A percentile compares a stretch with the other conserved stretches of the same genome.
These are phyloP conservation scores for Candida ortonii DNA, from an alignment of 805 yeast species.

Conservation along the genomic window DNA sequence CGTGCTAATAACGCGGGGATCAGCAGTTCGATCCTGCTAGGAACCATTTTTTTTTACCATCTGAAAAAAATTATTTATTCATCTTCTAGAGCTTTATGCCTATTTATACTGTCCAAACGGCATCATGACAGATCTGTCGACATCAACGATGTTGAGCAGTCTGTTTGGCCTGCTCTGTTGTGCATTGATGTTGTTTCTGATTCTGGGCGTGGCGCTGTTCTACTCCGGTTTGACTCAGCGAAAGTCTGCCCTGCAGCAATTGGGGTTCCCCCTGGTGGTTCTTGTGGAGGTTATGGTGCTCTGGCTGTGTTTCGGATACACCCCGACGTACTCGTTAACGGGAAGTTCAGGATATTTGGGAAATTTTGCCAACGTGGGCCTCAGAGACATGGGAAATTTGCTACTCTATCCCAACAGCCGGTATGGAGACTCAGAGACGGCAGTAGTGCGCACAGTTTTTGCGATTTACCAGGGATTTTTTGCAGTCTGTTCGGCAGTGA, in stretches of 20 bases:
- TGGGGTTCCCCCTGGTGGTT: conserved; percentile 69
- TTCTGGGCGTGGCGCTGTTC: conserved; percentile 83
- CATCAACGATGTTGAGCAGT: conserved; percentile 12
- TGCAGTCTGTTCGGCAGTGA: conserved; percentile 76
- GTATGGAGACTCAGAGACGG: conserved; percentile 7
- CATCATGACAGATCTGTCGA: not conserved
- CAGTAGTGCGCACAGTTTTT: conserved; percentile 61
- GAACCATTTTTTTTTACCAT: conserved; percentile 48
- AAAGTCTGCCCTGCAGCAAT: conserved; percentile 73
- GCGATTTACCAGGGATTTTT: conserved; percentile 82
- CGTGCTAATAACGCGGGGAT: conserved; percentile 51
- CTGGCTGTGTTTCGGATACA: conserved; percentile 93
- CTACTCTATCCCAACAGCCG: conserved; percentile 13
- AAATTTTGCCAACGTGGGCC: conserved; percentile 70
- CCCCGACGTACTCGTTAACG: conserved; percentile 74
- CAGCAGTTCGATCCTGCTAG: conserved; percentile 88
- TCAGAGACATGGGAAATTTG: conserved; percentile 46
- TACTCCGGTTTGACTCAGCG: conserved; percentile 84
- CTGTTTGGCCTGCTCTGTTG: conserved; percentile 49
- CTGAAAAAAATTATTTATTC: not conserved
- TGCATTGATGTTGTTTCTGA: conserved; percentile 70
- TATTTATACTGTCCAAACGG: too few relatives aligned
- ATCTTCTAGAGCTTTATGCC: too few relatives aligned
- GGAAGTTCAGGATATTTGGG: conserved; percentile 68
- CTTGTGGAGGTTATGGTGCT: conserved; percentile 67